phyloP scores from a whole-genome alignment of 2,329 filamentous ascomycete species.

The Lasiodiplodia hormozganensis region DNA sequence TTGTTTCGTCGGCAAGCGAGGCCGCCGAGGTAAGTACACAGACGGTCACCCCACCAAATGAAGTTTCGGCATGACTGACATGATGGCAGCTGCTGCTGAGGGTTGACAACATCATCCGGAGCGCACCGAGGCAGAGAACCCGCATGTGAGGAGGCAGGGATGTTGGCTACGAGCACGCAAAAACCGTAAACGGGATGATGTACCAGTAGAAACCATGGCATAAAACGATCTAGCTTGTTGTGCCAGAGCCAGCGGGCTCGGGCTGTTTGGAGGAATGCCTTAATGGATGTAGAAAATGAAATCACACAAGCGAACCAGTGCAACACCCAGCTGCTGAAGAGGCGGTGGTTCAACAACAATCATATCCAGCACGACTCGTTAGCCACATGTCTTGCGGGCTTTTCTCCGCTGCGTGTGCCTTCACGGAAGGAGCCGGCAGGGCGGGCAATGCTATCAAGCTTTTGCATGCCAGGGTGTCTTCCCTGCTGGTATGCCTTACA shows the following conservation, averaged over 20 bases:
- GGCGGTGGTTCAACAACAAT: background rate
- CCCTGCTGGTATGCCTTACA: slow-evolving; percentile 8
- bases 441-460: slow-evolving; percentile 12
- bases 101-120: slow-evolving; percentile 97
- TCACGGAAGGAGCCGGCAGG: slow-evolving; percentile 10
- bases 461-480: slow-evolving; percentile 24
- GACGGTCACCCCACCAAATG: background rate
- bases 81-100: slow-evolving; percentile 76
- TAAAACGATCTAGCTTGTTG: slow-evolving; percentile 12
- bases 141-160: slow-evolving; percentile 63
- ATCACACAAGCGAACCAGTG: slow-evolving; percentile 1
- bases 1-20: slow-evolving; percentile 94
- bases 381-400: background rate
- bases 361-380: background rate
- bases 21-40: slow-evolving; percentile 81
- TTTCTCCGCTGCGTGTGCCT: slow-evolving; percentile 8
- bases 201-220: slow-evolving; percentile 21
- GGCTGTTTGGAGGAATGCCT: slow-evolving; percentile 1
- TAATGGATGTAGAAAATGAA: slow-evolving; percentile 10
- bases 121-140: slow-evolving; percentile 83
- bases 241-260: background rate
- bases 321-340: background rate
- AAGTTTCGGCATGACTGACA: slow-evolving; percentile 39
- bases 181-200: slow-evolving; percentile 14
- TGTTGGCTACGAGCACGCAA: slow-evolving; percentile 2